These are phyloP conservation scores for Cucurbita argyrosperma DNA, from an alignment of 306 rosid species.

Conservation along the genomic window DNA sequence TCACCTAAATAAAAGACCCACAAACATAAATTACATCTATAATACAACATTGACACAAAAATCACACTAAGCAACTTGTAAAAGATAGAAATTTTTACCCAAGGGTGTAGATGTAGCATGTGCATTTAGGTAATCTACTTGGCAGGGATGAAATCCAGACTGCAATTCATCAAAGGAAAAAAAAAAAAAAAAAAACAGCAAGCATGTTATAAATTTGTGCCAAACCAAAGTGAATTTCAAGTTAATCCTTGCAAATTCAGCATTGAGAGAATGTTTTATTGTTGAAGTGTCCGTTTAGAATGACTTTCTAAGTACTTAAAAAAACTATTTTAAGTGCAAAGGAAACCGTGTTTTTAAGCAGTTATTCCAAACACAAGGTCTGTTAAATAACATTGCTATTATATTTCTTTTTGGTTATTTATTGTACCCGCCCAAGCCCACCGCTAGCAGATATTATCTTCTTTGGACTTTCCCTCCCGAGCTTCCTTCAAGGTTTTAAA, in stretches of 20 bases:
- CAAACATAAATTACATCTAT: neutral
- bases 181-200: neutral
- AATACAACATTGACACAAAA: neutral
- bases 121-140: conserved; percentile 81
- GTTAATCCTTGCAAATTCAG: neutral
- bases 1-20: conserved; percentile 37
- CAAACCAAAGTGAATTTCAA: neutral
- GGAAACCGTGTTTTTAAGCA: too few species aligned
- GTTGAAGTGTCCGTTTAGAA: neutral
- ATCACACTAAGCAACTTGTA: conserved; percentile 10
- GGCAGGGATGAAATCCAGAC: conserved; percentile 69
- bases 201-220: neutral
- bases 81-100: conserved; percentile 32
- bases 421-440: too few species aligned
- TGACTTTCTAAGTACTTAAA: too few species aligned
- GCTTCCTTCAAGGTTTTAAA: too few species aligned
- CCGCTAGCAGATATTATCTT: too few species aligned
- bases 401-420: neutral
- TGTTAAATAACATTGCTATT: neutral
- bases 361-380: too few species aligned
- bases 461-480: too few species aligned
- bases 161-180: conserved; percentile 24
- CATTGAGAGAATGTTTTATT: neutral
- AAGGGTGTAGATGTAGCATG: conserved; percentile 85
- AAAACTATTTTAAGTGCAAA: neutral